These are phyloP conservation scores for Urostyla sp. DNA, from an alignment of 73 alveolate genomes.

Conservation along the genomic window DNA sequence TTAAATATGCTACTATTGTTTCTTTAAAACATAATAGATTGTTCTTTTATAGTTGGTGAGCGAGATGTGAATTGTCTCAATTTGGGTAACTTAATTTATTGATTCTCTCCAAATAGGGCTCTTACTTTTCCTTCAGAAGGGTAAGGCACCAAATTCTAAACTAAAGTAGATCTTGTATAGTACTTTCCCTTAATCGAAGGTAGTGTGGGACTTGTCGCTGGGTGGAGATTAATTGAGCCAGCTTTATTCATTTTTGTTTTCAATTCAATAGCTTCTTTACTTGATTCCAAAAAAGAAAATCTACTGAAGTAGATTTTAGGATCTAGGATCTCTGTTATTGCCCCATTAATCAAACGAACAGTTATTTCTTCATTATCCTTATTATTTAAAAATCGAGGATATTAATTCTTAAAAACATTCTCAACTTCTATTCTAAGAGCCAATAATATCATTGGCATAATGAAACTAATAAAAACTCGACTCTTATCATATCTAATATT, in stretches of 20 bases:
- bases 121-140: constrained; percentile 68
- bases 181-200: constrained; percentile 44
- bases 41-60: no score
- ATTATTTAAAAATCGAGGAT: constrained; percentile 27
- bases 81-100: constrained; percentile 5
- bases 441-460: constrained; percentile 58
- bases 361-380: constrained; percentile 14
- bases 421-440: constrained; percentile 51
- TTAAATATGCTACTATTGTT: no score
- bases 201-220: background rate
- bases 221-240: constrained; percentile 9
- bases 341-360: constrained; percentile 50
- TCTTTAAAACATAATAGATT: no score
- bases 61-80: no score
- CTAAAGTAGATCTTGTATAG: constrained; percentile 55
- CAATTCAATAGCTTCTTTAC: constrained; percentile 65
- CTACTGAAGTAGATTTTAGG: constrained; percentile 72
- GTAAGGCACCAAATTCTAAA: constrained; percentile 49
- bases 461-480: constrained; percentile 41
- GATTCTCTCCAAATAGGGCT: constrained; percentile 48
- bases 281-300: constrained; percentile 72
- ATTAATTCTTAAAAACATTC: constrained; percentile 45
- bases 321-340: constrained; percentile 56
- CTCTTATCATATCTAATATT: constrained; percentile 13
- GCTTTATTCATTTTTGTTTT: constrained; percentile 17